Conservation (phyloP, 345 rosid genomes). For the Aquilaria malaccensis region DNA sequence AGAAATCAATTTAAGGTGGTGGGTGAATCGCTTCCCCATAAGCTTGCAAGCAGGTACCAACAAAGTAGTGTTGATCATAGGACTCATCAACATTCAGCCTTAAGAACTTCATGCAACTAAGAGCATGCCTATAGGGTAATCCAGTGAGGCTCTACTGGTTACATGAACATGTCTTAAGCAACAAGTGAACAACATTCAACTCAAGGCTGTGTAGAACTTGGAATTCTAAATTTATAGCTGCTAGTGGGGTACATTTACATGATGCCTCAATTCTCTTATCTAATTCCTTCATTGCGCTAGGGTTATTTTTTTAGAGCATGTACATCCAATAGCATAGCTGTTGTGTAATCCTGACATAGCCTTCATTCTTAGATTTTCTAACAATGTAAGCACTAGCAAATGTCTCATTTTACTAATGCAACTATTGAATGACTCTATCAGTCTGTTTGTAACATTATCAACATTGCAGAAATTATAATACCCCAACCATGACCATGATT, state of each 20-base stretch:
- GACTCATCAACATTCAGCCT: not conserved
- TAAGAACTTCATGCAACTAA: not conserved
- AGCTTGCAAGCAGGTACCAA: not conserved
- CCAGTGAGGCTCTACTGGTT: not conserved
- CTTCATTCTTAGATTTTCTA: not conserved
- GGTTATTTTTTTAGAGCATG: accelerated
- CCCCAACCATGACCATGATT: not conserved
- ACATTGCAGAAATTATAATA: not conserved
- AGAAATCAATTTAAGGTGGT: not conserved
- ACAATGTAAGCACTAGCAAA: not conserved
- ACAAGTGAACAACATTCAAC: not conserved
- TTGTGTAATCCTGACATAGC: not conserved
- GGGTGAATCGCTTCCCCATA: not conserved
- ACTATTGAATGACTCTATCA: not conserved
- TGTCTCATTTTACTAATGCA: not conserved
- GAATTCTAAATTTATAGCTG: not conserved
- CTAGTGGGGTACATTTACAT: not conserved
- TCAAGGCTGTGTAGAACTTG: not conserved
- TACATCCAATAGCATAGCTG: not conserved
- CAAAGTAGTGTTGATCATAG: not conserved
- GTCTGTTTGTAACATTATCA: not conserved
- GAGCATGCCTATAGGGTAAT: not conserved
- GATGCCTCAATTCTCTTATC: not conserved
- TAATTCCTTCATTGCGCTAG: not conserved
- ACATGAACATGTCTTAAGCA: not conserved